Evolutionary conservation across 108 stramenopile species (phyloP), one percentile per base, ranked within the genome.

Genomic region (Seminavis robusta): DNA sequence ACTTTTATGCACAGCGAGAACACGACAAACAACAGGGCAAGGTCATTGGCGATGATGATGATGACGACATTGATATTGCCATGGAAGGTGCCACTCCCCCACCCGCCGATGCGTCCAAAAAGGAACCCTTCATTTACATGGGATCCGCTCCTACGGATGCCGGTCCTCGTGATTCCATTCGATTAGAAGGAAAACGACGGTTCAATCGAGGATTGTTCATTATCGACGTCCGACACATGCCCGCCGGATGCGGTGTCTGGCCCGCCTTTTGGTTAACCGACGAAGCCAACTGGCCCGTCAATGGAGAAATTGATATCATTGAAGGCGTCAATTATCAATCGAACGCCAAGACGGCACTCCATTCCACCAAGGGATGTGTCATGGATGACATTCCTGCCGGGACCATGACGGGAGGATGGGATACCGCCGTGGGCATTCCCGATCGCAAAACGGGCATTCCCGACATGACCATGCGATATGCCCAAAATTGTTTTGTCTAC

Each of bases 221-320:
- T 7, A 64, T 91, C 24, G 86, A 90, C 64, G 71, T 94, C 15
- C 63, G 82, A 8, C 88, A 89, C 68, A 79, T 91, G 84, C 93
- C 93, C n/a, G 80, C 77, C 1, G 93, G 93, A 34, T 94, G 93
- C 57, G 93, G 89, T 27, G 70, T 77, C 5, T 94, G 93, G 93
- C 90, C 93, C 4, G 93, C 93, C 16, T 89, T 89, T 63, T 94
- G 93, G 93, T 52, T 91, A 21, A 89, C 87, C 1, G 86, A 90
- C 40, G 88, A 90, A 67, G 83, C 81, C 26, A 89, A 87, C 64
- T 94, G 93, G 93, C 93, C 93, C 0, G 81, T 82, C 26, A 86
- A 91, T 68, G 93, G 93, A 44, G 93, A 94, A 61, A 94, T 94
- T 41, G 93, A 94, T 46, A 91, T 94, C 41, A 79, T 94, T 2